Evolutionary conservation across 805 yeast genomes (phyloP), one percentile per base, ranked within the genome.

Genomic region (Starmerella riodocensis): DNA sequence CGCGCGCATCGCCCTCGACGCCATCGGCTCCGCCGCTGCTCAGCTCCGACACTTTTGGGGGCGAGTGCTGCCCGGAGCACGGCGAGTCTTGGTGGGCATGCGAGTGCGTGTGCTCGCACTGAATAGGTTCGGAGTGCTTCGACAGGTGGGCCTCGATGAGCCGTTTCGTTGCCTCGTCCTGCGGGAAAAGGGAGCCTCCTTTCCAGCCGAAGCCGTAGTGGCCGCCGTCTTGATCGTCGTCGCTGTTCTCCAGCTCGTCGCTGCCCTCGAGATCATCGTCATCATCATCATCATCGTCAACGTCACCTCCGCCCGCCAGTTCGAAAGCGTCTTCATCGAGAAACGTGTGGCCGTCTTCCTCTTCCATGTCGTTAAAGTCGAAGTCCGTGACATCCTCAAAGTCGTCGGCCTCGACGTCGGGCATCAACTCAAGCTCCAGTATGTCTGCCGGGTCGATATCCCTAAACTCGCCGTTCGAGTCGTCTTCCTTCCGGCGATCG

Each of bases 311-410:
- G n/a, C n/a, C n/a, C n/a, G n/a, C n/a, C n/a, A n/a, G n/a, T n/a
- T n/a, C n/a, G n/a, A n/a, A n/a, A n/a, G n/a, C n/a, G 8, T 22
- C 39, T 6, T 30, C 39, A 11, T 78, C 75, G n/a, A n/a, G n/a
- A n/a, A n/a, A n/a, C n/a, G n/a, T n/a, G n/a, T n/a, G n/a, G 2
- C 73, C 58, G 71, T 52, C 7, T 3, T 40, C 40, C 13, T 30
- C 36, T 9, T 41, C 73, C 49, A 33, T 38, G 13, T 43, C 21
- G 8, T 37, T 34, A 22, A 27, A 26, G 23, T 41, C 30, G 20
- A 50, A 51, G 16, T 52, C 53, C 2, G 43, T 53, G 2, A 49
- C 56, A 6, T 50, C 58, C 36, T 67, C 72, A 81, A 85, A 29
- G 67, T 65, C 58, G 76, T 63, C 38, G 84, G 40, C 46, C 13